Conservation (phyloP, 2,329 filamentous ascomycete species). For the Triangularia setosa region DNA sequence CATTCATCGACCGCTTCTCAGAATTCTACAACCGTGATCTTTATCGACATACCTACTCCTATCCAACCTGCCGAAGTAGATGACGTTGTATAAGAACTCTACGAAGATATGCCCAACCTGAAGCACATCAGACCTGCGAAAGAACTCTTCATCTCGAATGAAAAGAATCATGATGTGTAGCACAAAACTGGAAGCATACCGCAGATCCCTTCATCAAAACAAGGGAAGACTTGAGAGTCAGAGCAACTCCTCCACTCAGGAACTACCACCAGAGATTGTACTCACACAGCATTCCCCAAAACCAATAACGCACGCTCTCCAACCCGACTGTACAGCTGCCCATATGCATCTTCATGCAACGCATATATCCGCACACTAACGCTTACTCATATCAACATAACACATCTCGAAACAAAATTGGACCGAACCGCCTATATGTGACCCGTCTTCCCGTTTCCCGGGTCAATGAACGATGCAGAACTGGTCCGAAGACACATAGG, state of each 20-base stretch:
- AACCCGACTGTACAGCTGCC: not conserved
- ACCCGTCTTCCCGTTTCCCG: not conserved
- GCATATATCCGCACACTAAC: not conserved
- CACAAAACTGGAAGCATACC: too few relatives aligned
- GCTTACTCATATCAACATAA: not conserved
- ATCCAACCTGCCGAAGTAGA: too few relatives aligned
- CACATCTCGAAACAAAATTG: not conserved
- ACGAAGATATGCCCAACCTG: too few relatives aligned
- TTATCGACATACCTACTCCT: too few relatives aligned
- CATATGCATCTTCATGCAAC: not conserved
- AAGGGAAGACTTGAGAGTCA: too few relatives aligned
- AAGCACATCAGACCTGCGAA: too few relatives aligned
- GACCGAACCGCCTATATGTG: not conserved
- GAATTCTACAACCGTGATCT: too few relatives aligned
- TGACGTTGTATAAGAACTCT: too few relatives aligned
- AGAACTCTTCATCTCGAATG: too few relatives aligned
- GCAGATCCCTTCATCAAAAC: too few relatives aligned
- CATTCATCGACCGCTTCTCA: too few relatives aligned
- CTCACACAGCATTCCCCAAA: not conserved
- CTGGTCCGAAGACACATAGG: not conserved
- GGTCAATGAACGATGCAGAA: not conserved
- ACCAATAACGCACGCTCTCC: not conserved
- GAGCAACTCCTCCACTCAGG: not conserved
- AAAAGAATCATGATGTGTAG: too few relatives aligned
- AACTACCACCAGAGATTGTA: not conserved